Evolutionary conservation across 2,329 filamentous ascomycete genomes (phyloP).

Genomic region (Epichloe sp.): DNA sequence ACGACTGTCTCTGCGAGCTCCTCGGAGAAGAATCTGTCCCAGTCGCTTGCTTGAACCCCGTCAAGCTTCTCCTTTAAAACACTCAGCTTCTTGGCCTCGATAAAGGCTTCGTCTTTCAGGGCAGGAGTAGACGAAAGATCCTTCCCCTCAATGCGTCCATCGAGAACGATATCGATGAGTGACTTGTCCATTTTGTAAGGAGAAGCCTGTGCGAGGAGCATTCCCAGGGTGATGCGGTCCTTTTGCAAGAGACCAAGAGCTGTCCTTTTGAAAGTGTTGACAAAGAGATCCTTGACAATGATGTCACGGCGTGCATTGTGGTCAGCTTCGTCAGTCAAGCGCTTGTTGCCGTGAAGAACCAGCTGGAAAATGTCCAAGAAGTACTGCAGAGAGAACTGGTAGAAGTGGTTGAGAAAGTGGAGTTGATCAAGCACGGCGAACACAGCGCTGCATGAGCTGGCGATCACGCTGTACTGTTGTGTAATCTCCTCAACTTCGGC

Average conservation of each 20-base stretch:
- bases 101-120: constrained; percentile 54
- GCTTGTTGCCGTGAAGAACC: constrained; percentile 70
- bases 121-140: constrained; percentile 62
- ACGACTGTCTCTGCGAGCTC: constrained; percentile 79
- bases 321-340: constrained; percentile 55
- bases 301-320: constrained; percentile 72
- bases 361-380: constrained; percentile 96
- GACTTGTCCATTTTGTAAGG: constrained; percentile 90
- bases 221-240: constrained; percentile 84
- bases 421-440: constrained; percentile 95
- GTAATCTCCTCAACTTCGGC: constrained; percentile 94
- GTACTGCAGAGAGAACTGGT: constrained; percentile 97
- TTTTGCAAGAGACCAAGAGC: constrained; percentile 79
- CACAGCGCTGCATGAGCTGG: constrained; percentile 88
- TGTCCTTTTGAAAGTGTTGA: constrained; percentile 87
- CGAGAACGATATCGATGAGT: constrained; percentile 75
- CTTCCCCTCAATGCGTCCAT: constrained; percentile 58
- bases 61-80: constrained; percentile 63
- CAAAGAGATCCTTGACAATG: constrained; percentile 83
- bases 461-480: constrained; percentile 84
- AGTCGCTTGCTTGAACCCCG: constrained; percentile 46
- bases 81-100: constrained; percentile 53
- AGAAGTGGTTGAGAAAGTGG: constrained; percentile 97
- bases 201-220: constrained; percentile 90
- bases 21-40: constrained; percentile 72